Evolutionary conservation across 805 yeast genomes (phyloP), one percentile per base, ranked within the genome.

Genomic region (Jamesozyma lodderae): DNA sequence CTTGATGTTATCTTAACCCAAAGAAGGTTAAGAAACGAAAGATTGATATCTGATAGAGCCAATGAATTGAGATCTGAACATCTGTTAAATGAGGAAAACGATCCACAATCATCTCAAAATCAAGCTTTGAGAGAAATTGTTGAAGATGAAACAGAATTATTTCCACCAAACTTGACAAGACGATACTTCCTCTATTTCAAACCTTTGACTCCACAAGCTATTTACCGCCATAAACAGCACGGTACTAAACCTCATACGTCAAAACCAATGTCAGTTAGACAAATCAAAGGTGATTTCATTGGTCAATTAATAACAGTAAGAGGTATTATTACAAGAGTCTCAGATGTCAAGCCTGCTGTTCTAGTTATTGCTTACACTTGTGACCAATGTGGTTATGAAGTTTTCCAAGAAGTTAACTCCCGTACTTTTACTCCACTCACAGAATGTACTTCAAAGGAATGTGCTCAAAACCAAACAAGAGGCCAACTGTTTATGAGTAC

Each of bases 331-430:
- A 92, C 97, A 7, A 72, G 98, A 48, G 95, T 88, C 4, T 81
- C 95, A 2, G 99, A 92, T 59, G 98, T 92, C 31, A 90, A 88
- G 60, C 99, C 99, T 4, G 70, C 85, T 5, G 84, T 92, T 6
- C 68, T 75, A 43, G 96, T 92, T 38, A 86, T 81, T 51, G 97
- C 98, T 1, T 94, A 90, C 59, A 85, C 97, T 6, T 92, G 99
- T 66, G 98, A 92, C 59, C 82, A 82, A 52, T 92, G 99, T 69
- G 99, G 98, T 34, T 81, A 75, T 62, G 99, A 92, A 64, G 78
- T 86, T 37, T 92, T 94, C 70, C 97, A 92, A 66, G 97, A 94
- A 59, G 95, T 92, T 47, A 79, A 75, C 47, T 66, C 88, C 15
- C 77, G 79, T 56, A 78, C 83, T 31, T 94, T 84, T 63, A 78